These are phyloP conservation scores for Blastobotrys persicus DNA, from an alignment of 1,139 yeast genomes.

Conservation along the genomic window DNA sequence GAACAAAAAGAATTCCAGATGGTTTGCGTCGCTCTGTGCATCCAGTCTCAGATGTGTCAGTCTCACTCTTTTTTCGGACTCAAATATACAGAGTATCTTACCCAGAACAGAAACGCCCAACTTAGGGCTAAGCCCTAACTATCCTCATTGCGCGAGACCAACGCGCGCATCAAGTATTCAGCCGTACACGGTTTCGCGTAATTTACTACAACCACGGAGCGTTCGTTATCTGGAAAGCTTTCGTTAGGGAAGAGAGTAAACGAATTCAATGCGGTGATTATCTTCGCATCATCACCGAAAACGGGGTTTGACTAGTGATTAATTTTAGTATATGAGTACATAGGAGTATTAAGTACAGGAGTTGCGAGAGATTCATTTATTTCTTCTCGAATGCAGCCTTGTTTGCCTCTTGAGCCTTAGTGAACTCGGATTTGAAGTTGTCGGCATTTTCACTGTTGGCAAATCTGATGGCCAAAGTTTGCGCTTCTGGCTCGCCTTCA, in stretches of 20 bases:
- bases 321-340: not conserved
- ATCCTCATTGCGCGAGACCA: too few relatives aligned
- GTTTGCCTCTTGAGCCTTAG: slow-evolving; percentile 69
- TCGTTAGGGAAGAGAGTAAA: too few relatives aligned
- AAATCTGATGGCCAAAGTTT: slow-evolving; percentile 93
- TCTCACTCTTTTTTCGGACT: not conserved
- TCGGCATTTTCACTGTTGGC: slow-evolving; percentile 98
- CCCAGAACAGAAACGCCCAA: not conserved
- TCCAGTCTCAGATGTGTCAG: not conserved
- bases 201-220: too few relatives aligned
- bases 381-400: slow-evolving; percentile 39
- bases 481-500: slow-evolving; percentile 95
- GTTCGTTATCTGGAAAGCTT: too few relatives aligned
- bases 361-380: not conserved
- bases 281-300: not conserved
- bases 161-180: too few relatives aligned
- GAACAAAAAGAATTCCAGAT: not conserved
- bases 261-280: too few relatives aligned
- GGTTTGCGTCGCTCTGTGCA: not conserved
- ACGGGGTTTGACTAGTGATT: not conserved
- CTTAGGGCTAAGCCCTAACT: slow-evolving; percentile 4
- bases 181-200: too few relatives aligned
- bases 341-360: not conserved
- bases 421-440: slow-evolving; percentile 88
- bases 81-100: not conserved